These are phyloP conservation scores for Leccinum disarticulatum DNA, from an alignment of 768 basidiomycete species.

Conservation along the genomic window DNA sequence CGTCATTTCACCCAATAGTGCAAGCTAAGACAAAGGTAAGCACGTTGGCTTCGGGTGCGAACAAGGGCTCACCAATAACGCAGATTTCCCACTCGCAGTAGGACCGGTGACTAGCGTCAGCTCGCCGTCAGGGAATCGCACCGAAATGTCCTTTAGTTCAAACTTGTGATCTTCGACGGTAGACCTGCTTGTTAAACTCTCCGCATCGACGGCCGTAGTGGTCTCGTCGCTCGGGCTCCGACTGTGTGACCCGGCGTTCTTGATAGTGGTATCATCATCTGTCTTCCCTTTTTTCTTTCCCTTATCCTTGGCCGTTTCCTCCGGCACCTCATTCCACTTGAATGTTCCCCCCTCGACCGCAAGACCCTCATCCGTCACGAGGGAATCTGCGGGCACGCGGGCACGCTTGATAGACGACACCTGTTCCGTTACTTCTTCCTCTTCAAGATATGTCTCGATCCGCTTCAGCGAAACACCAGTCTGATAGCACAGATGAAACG, in stretches of 20 bases:
- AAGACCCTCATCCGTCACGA: constrained; percentile 36
- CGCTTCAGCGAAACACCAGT: constrained; percentile 58
- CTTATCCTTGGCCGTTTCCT: constrained; percentile 24
- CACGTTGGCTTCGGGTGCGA: background rate
- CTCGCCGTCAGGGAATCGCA: constrained; percentile 47
- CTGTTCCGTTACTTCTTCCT: constrained; percentile 62
- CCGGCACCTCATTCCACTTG: constrained; percentile 54
- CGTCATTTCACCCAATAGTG: constrained; percentile 42
- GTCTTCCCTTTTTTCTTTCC: constrained; percentile 4
- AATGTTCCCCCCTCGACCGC: constrained; percentile 53
- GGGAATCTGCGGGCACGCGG: constrained; percentile 23
- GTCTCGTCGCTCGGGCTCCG: constrained; percentile 11
- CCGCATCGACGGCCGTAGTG: constrained; percentile 13
- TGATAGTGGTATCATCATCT: constrained; percentile 14
- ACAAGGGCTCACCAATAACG: constrained; percentile 37
- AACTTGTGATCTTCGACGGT: constrained; percentile 36
- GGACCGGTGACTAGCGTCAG: constrained; percentile 48
- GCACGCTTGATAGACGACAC: constrained; percentile 55
- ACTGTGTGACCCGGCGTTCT: background rate
- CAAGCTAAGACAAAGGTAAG: constrained; percentile 23
- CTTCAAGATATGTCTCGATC: constrained; percentile 58
- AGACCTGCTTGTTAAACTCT: constrained; percentile 13
- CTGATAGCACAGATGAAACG: constrained; percentile 24
- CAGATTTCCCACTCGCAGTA: constrained; percentile 52
- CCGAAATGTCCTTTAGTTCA: constrained; percentile 42